These are phyloP conservation scores for Hypoxylon sp. DNA, from an alignment of 2,329 filamentous ascomycete species.

Conservation along the genomic window DNA sequence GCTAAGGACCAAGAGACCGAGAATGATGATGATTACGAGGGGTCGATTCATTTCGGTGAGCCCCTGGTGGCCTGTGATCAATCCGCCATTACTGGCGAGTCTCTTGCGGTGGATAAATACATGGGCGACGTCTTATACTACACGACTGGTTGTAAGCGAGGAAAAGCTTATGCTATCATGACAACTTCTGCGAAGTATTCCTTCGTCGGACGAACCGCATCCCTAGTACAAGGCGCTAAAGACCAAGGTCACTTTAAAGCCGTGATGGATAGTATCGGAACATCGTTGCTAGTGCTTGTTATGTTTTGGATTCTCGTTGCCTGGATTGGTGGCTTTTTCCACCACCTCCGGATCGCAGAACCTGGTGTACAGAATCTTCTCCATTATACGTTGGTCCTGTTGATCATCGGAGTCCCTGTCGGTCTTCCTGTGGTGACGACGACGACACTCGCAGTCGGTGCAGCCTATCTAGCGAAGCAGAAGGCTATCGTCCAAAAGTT, in stretches of 20 bases:
- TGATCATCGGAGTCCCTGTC: constrained; percentile 85
- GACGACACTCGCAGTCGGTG: constrained; percentile 82
- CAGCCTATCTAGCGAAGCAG: constrained; percentile 82
- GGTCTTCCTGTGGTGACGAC: constrained; percentile 85
- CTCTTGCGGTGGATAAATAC: constrained; percentile 83
- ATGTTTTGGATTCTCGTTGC: constrained; percentile 82
- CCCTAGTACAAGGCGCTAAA: constrained; percentile 80
- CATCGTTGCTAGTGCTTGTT: constrained; percentile 79
- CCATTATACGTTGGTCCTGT: constrained; percentile 77
- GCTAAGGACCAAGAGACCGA: constrained; percentile 68
- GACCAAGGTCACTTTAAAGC: constrained; percentile 86
- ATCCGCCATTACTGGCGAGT: constrained; percentile 86
- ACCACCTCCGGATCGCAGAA: constrained; percentile 74
- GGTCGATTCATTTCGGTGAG: constrained; percentile 72
- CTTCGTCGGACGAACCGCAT: constrained; percentile 83
- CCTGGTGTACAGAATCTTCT: constrained; percentile 73
- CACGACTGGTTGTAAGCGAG: constrained; percentile 86
- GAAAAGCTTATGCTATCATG: constrained; percentile 80
- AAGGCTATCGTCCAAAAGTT: constrained; percentile 86
- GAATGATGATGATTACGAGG: constrained; percentile 67
- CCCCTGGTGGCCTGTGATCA: constrained; percentile 81
- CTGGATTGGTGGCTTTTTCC: constrained; percentile 87
- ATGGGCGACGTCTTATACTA: constrained; percentile 84
- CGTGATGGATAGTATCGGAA: constrained; percentile 87
- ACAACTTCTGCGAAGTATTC: constrained; percentile 78